Percentiles rank a stretch among this genome's conserved stretches.
Evolutionary conservation across 495 filamentous ascomycete genomes (phyloP).

Genomic region (Neurospora cerealis): DNA sequence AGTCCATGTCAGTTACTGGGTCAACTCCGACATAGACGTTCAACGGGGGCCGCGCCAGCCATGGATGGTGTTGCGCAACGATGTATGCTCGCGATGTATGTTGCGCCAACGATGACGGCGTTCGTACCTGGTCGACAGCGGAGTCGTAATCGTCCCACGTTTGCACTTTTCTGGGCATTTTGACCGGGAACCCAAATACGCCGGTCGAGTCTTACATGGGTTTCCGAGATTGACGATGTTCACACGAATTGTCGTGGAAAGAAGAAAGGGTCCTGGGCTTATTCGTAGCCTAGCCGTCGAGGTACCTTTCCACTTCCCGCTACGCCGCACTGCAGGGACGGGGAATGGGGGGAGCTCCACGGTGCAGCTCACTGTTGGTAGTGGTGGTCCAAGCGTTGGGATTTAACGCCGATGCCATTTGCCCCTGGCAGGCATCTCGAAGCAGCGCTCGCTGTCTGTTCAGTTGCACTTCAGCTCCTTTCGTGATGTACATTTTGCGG

Average conservation of each 20-base stretch:
- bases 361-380: not conserved
- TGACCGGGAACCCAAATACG: constrained; percentile 1
- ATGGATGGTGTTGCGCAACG: not conserved
- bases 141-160: constrained; percentile 46
- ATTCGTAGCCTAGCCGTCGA: not conserved
- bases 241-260: not conserved
- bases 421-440: not conserved
- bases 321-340: not conserved
- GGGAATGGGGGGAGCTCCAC: not conserved
- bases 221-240: not conserved
- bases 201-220: not conserved
- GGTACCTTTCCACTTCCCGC: not conserved
- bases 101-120: not conserved
- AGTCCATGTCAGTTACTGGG: not conserved
- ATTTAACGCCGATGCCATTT: not conserved
- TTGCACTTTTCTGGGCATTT: constrained; percentile 37
- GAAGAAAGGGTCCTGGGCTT: not conserved
- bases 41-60: not conserved
- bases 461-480: not conserved
- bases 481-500: not conserved
- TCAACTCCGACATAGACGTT: not conserved
- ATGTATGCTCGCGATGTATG: not conserved
- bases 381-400: not conserved
- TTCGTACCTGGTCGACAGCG: constrained; percentile 40
- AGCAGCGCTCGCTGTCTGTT: not conserved